phyloP scores from a whole-genome alignment of 441 rosid genomes.

The Populus hybrid region DNA sequence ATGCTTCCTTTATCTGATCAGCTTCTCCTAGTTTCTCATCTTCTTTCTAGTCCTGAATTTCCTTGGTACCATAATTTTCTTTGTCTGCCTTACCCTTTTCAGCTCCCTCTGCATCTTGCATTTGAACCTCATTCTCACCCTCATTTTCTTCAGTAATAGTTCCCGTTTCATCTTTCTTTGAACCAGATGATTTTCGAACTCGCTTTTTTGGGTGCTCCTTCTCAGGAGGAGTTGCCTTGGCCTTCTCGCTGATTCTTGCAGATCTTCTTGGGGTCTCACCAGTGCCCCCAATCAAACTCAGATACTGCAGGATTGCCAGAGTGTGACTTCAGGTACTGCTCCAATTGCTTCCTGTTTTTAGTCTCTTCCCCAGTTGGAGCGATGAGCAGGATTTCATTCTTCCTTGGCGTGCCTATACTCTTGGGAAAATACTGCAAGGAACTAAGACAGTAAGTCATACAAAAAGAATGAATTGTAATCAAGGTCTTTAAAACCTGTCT shows the following conservation, averaged over 20 bases:
- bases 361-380: conserved; percentile 93
- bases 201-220: conserved; percentile 77
- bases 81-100: conserved; percentile 24
- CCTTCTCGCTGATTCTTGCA: conserved; percentile 77
- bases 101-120: conserved; percentile 33
- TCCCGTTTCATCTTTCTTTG: conserved; percentile 62
- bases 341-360: conserved; percentile 66
- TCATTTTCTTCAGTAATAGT: conserved; percentile 16
- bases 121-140: conserved; percentile 41
- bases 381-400: conserved; percentile 66
- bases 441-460: too few relatives aligned
- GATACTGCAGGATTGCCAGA: conserved; percentile 60
- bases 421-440: conserved; percentile 30
- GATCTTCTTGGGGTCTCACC: conserved; percentile 95
- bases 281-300: conserved; percentile 85
- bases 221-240: conserved; percentile 72
- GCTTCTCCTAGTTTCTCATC: not conserved
- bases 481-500: too few relatives aligned
- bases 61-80: conserved; percentile 19
- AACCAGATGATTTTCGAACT: conserved; percentile 49
- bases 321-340: conserved; percentile 78
- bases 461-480: too few relatives aligned
- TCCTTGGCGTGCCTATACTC: conserved; percentile 65
- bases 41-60: not conserved
- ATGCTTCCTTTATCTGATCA: conserved; percentile 26